Percentiles rank a stretch among this genome's conserved stretches.
Evolutionary conservation across 495 filamentous ascomycete species (phyloP).

Genomic region (Talaromyces borbonicus): DNA sequence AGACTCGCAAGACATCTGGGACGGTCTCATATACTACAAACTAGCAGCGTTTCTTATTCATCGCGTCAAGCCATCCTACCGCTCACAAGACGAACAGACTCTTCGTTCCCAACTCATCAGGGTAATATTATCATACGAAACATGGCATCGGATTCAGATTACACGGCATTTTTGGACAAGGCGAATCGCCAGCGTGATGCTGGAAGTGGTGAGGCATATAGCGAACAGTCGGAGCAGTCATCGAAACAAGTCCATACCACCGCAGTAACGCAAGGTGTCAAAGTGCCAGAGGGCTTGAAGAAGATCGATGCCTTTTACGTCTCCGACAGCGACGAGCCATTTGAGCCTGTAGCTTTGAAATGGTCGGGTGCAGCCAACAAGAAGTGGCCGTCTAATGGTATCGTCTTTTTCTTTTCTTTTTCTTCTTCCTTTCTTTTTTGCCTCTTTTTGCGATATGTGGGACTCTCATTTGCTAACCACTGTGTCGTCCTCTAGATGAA

Average conservation of each 20-base stretch:
- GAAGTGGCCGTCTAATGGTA: conserved; percentile 53
- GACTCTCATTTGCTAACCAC: conserved; percentile 5
- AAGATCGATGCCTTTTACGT: conserved; percentile 55
- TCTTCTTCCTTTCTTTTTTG: conserved; percentile 4
- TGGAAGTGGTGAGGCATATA: conserved; percentile 17
- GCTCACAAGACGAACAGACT: neutral
- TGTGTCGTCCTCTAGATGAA: conserved; percentile 18
- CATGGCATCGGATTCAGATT: conserved; percentile 74
- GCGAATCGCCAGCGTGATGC: conserved; percentile 60
- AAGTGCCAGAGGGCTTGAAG: conserved; percentile 48
- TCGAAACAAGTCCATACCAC: conserved; percentile 36
- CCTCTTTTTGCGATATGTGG: conserved; percentile 4
- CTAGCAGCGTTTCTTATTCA: too few relatives aligned
- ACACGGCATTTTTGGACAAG: conserved; percentile 73
- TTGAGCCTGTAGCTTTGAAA: conserved; percentile 59
- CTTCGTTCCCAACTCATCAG: neutral
- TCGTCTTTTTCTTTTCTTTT: conserved; percentile 15
- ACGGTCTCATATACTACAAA: too few relatives aligned
- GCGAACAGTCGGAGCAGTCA: conserved; percentile 13
- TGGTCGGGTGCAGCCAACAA: conserved; percentile 46
- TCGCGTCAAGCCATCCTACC: neutral
- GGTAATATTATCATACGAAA: conserved; percentile 1
- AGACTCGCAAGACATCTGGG: neutral
- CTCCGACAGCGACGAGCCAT: conserved; percentile 78
- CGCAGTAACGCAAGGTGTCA: conserved; percentile 34